Base-by-base conservation (phyloP, 2,329 filamentous ascomycete species). In the Calycina marina region DNA sequence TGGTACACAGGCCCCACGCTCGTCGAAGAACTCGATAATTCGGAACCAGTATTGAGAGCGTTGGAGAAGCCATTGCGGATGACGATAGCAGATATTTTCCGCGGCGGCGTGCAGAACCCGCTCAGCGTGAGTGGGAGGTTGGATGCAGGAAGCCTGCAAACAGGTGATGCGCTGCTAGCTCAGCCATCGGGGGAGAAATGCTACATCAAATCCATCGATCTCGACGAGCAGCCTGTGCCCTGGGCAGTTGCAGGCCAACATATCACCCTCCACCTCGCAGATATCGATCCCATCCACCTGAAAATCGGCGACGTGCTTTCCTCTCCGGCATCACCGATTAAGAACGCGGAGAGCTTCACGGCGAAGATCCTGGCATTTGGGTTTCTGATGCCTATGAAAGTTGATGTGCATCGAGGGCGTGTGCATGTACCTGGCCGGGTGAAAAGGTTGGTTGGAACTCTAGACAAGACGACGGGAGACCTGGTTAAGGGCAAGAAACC, bases 201-300 rank as follows among this genome's bases (percentile, higher is more conserved):
- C 1, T 74, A 72, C 31, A 69, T 96, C 54, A 93, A 88, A 52
- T 77, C 72, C 3, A 64, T 98, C 29, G 77, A 90, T 52, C 67
- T 85, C 6, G 78, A 88, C 50, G 67, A 72, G 14, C 70, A 80
- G 31, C 59, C 69, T 1, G 70, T 67, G 9, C 85, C 93, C 38
- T 98, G 85, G 84, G 84, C 82, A 0, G 85, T 94, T 10, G 86
- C 88, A 1, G 88, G 88, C 1, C 84, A 96, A 50, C 93, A 90
- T 38, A 72, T 82, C 11, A 77, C 76, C 0, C 60, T 98, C n/a
- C 79, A 92, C 43, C 65, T 98, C 30, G 67, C 73, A 6, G 79
- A 88, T 43, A 84, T 94, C 49, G 88, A 96, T 46, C 70, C 81
- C 0, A 69, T 81, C 11, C 79, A 94, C 47, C 67, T 98, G 6